Percentiles rank a stretch among this genome's conserved stretches.
Conservation (phyloP, 2,329 filamentous ascomycete species). For the Aplosporella prunicola region DNA sequence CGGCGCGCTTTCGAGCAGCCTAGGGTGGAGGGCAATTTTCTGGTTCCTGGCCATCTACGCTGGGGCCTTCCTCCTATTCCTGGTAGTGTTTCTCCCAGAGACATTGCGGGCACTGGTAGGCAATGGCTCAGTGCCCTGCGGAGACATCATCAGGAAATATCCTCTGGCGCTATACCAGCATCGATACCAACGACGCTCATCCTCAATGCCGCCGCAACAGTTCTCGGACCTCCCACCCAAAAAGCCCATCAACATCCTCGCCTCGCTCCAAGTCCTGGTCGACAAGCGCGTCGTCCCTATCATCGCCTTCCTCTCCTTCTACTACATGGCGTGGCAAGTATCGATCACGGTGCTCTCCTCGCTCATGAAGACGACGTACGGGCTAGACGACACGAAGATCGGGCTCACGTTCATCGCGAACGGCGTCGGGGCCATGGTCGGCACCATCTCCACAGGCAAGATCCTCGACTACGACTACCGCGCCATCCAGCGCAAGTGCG, state of each 20-base stretch:
- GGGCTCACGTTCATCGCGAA: slow-evolving; percentile 47
- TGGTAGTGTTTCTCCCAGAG: slow-evolving; percentile 31
- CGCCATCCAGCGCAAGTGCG: slow-evolving; percentile 17
- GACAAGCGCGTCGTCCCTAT: slow-evolving; percentile 33
- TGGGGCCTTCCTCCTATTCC: slow-evolving; percentile 24
- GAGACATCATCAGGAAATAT: no score
- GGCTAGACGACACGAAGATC: slow-evolving; percentile 35
- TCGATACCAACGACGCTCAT: not conserved
- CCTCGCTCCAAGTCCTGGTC: slow-evolving; percentile 6
- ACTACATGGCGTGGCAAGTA: slow-evolving; percentile 49
- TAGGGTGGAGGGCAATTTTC: slow-evolving; percentile 45
- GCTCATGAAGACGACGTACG: slow-evolving; percentile 38
- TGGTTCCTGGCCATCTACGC: slow-evolving; percentile 45
- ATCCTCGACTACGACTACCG: slow-evolving; percentile 45
- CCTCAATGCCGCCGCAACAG: no score
- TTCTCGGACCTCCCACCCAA: slow-evolving; percentile 1
- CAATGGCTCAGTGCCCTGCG: no score
- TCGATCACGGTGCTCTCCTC: slow-evolving; percentile 45
- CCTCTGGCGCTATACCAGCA: no score
- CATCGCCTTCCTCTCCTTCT: slow-evolving; percentile 40
- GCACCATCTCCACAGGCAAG: slow-evolving; percentile 43
- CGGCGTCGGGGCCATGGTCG: slow-evolving; percentile 46
- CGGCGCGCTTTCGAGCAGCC: slow-evolving; percentile 36
- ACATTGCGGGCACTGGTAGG: slow-evolving; percentile 24
- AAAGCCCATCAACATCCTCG: slow-evolving; percentile 5